Evolutionary conservation across 1,139 yeast species (phyloP), one percentile per base, ranked within the genome.

Genomic region (Debaryomyces nepalensis): DNA sequence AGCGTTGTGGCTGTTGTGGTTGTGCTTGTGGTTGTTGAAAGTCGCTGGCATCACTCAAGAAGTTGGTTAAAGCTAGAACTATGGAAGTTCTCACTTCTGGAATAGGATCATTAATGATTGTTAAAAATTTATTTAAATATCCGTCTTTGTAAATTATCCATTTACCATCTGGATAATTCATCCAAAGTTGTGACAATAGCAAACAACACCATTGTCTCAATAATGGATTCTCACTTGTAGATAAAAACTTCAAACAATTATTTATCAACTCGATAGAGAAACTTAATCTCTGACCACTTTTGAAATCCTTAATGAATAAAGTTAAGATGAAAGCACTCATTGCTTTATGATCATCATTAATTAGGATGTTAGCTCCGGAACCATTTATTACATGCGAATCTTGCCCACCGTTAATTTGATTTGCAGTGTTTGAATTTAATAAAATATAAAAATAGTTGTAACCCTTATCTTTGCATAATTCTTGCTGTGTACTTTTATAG

Each of bases 51-150:
- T 73, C 81, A 5, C 86, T 80, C 26, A 90, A 64, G 57, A 85
- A 88, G 24, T 82, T 81, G 2, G 91, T 81, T 38, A 93, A 66
- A 0, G 96, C 88, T 37, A 84, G 70, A 8, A 93, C 70, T 8
- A 89, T 81, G 0, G 98, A 88, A 0, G 97, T 85, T 46, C 99
- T 73, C 0, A 93, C 96, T 61, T 93, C 99, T 0, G 99, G 97
- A 36, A 91, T 89, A 0, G 97, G 97, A 59, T 93, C 98, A 48
- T 78, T 80, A 23, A 90, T 70, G 38, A 87, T 66, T 26, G 70
- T 66, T 26, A 82, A 61, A 27, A 93, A 61, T 48, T 77, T 75
- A 26, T 71, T 80, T 22, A 86, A 67, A 31, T 81, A 75, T 0
- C 87, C 86, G 47, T 84, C 87, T 52, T 82, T 81, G 54, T 82